Conservation (phyloP, 2,329 filamentous ascomycete genomes). For the Eutypa lata region DNA sequence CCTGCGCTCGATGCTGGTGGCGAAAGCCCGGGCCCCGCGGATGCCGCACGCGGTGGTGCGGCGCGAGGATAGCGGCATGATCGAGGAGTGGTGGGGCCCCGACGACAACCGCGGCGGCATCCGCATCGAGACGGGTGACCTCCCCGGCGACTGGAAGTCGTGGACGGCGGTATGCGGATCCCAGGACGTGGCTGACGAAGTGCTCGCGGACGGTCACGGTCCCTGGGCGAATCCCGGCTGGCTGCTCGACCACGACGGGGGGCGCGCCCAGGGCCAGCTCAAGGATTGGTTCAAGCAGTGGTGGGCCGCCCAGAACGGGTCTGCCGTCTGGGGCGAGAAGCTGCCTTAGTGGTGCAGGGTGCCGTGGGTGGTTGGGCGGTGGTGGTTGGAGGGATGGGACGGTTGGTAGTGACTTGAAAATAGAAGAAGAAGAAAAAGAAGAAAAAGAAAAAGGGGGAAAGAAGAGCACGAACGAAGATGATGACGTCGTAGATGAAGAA, state of each 20-base stretch:
- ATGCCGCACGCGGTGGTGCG: conserved; percentile 1
- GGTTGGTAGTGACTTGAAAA: not conserved
- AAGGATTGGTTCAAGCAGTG: conserved; percentile 1
- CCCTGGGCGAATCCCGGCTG: conserved; percentile 1
- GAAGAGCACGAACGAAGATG: too few relatives aligned
- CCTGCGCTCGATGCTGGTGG: conserved; percentile 1
- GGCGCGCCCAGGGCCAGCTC: not conserved
- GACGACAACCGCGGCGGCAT: conserved; percentile 1
- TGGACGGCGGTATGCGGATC: conserved; percentile 1
- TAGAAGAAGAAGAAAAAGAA: not conserved
- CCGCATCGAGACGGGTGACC: conserved; percentile 1
- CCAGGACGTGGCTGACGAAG: not conserved
- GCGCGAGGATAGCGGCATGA: not conserved
- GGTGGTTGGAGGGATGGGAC: not conserved
- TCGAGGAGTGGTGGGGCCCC: conserved; percentile 5
- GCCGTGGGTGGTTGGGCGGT: not conserved
- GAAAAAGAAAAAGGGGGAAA: not conserved
- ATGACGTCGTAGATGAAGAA: too few relatives aligned
- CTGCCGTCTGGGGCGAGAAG: not conserved
- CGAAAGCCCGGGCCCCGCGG: conserved; percentile 1
- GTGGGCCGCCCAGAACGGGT: not conserved
- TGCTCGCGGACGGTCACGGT: conserved; percentile 2
- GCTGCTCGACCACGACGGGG: conserved; percentile 1
- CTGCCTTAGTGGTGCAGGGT: not conserved
- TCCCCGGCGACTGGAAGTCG: conserved; percentile 1